Evolutionary conservation across 2,329 filamentous ascomycete genomes (phyloP), one percentile per base, ranked within the genome.

Genomic region (Neobulgaria alba): DNA sequence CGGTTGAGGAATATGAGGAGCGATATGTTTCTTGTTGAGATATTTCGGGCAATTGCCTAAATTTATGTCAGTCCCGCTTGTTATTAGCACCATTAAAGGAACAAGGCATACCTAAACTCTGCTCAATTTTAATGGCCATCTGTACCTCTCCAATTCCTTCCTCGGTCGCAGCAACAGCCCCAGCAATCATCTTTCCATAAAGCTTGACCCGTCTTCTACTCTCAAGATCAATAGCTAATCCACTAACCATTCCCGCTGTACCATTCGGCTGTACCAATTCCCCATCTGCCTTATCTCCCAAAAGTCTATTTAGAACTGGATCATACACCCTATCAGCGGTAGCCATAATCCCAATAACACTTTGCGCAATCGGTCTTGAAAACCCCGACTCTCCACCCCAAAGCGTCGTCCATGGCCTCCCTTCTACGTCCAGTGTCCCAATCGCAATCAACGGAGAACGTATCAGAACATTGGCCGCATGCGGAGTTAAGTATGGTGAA

Each of bases 21-120:
- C 57, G 29, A 93, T 75, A 2, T 66, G 64, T 57, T 84, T 88
- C 54, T 75, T 77, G 60, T 90, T 92, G 23, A 94, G 58, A 53
- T 94, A 94, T 61, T 94, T 94, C 2, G 87, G 86, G 53, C 86
- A 93, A 53, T 92, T 93, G 0, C 85, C 80, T 64, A 30, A 36
- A 19, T 12, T 26, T 26, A 7, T 26, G 23, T 7, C 7, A 26
- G 7, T 26, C 23, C 23, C 23, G 5, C 29, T 19, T n/a, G 5
- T 9, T 23, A 10, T n/a, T n/a, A n/a, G n/a, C n/a, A n/a, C n/a
- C n/a, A n/a, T n/a, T 3, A n/a, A 19, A 16, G 18, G 5, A 18
- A 23, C 23, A 37, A 18, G 8, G 58, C 62, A 54, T 59, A 67
- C 68, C 75, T 7, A 93, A 55, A 49, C 77, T 83, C 60, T 85